Base-by-base conservation (phyloP, 805 yeast genomes). In the Maudiozyma saulgeensis region DNA sequence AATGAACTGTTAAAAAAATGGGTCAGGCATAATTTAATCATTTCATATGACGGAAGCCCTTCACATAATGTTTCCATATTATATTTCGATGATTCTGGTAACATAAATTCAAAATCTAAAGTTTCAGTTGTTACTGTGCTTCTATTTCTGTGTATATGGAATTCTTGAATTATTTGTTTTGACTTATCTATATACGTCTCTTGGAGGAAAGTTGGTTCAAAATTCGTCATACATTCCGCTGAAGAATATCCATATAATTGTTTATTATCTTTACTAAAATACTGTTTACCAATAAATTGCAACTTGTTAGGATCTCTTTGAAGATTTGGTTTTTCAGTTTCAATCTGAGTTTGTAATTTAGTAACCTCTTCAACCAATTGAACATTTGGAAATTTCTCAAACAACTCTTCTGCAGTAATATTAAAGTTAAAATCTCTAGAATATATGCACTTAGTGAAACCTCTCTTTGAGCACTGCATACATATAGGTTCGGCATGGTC, bases 401-500 rank as follows among this genome's bases (percentile, higher is more conserved):
- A 39, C 13, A 39, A 15, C n/a, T 39, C 42, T 8, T 39, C 42
- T 6, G 42, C 15, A 9, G 42, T 19, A 8, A 39, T 39, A 11
- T 19, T 11, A 13, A 8, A 21, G 15, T 19, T 19, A 19, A 39
- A 39, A 19, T 16, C 21, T 5, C 49, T 51, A 5, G 49, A 19
- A 46, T 64, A 64, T 2, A 49, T 37, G 49, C 66, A 62, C 3
- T 43, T 49, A 0, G 46, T 23, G 9, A 57, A 48, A 1, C 45
- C 48, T 42, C 63, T 57, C 13, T 58, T 50, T 11, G 42, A 18
- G 42, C 67, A 63, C 12, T 60, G 53, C 12, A 60, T 53, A 26
- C 67, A 64, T 18, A 56, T 49, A 3, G 68, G 67, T 41, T 50
- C 54, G 23, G 34, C 43, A 41, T 60, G 62, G 46, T 62, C 63